A percentile compares a stretch with the other conserved stretches of the same genome.
phyloP scores from a whole-genome alignment of 2,329 filamentous ascomycete species.

The Xylaria arbuscula region DNA sequence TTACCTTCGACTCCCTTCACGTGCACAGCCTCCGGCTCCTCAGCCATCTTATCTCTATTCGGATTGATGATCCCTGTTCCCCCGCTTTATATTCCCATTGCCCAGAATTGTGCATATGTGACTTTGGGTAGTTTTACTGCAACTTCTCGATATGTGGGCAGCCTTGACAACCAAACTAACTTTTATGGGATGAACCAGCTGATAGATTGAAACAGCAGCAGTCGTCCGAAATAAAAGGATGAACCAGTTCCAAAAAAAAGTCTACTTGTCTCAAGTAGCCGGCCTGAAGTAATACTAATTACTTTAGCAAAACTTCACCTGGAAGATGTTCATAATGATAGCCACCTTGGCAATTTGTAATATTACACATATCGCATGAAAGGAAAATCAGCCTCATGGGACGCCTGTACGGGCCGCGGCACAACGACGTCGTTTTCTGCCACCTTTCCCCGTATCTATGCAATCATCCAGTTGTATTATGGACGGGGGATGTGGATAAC shows the following conservation, averaged over 20 bases:
- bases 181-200: neutral
- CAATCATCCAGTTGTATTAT: conserved; percentile 9
- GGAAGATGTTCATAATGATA: neutral
- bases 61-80: neutral
- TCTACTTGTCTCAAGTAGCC: neutral
- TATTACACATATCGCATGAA: neutral
- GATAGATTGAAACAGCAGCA: neutral
- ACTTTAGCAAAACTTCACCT: neutral
- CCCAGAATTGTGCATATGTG: neutral
- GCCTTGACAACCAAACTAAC: neutral
- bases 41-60: neutral
- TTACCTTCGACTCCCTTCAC: neutral
- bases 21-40: neutral
- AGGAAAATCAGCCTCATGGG: conserved; percentile 20
- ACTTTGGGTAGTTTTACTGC: neutral
- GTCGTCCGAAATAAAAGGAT: neutral
- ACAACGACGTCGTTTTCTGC: neutral
- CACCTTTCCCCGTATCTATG: conserved; percentile 22
- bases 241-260: neutral
- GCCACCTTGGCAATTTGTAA: neutral
- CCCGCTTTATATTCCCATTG: conserved; percentile 18
- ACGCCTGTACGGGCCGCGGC: conserved; percentile 11
- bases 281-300: neutral
- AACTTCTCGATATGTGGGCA: neutral
- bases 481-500: neutral